These are phyloP conservation scores for Zygosaccharomyces sapae DNA, from an alignment of 1,139 yeast genomes.

Conservation along the genomic window DNA sequence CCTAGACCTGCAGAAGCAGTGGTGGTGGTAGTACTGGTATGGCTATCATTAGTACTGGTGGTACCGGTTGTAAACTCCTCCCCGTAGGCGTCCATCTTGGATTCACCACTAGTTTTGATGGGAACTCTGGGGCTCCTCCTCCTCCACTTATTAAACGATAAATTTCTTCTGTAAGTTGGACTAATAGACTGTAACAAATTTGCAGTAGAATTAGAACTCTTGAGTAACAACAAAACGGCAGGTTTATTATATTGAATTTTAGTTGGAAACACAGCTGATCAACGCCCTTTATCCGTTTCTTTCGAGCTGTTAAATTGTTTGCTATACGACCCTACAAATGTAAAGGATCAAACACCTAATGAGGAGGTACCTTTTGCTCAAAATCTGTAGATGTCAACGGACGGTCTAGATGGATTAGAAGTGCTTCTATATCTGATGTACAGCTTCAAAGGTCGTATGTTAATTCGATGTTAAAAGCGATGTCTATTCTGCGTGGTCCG, in stretches of 20 bases:
- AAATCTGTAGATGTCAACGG: not conserved
- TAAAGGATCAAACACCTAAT: not conserved
- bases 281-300: not conserved
- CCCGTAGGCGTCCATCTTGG: conserved; percentile 12
- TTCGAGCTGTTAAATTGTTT: not conserved
- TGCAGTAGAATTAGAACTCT: conserved; percentile 4
- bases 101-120: conserved; percentile 8
- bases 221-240: conserved; percentile 17
- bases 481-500: not conserved
- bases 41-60: conserved; percentile 16
- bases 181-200: conserved; percentile 7
- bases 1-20: conserved; percentile 13
- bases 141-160: conserved; percentile 13
- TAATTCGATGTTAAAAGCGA: not conserved
- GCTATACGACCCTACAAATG: not conserved
- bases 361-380: not conserved
- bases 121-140: conserved; percentile 11
- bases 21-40: too few relatives aligned
- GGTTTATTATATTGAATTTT: not conserved
- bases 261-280: not conserved
- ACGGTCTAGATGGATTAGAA: not conserved
- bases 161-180: conserved; percentile 9
- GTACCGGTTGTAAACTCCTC: conserved; percentile 10
- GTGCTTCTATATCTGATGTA: too few relatives aligned
- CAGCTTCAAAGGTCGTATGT: not conserved